Conservation (phyloP, 2,329 filamentous ascomycete genomes). For the Chlorencoelia australis region DNA sequence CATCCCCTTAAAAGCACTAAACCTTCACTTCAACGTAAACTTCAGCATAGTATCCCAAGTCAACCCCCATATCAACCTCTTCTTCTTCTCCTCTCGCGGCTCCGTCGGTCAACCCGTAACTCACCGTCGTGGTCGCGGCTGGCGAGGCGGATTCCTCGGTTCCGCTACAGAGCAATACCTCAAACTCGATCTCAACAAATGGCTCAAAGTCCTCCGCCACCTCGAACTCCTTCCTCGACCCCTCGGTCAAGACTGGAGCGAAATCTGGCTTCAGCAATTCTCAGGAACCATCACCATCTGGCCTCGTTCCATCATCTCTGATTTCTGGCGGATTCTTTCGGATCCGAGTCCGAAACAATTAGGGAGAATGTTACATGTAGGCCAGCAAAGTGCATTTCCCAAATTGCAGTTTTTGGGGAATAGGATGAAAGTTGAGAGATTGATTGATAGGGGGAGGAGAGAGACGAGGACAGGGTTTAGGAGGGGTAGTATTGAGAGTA, state of each 20-base stretch:
- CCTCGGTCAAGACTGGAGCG: slow-evolving; percentile 90
- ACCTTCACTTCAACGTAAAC: slow-evolving; percentile 96
- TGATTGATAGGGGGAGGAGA: slow-evolving; percentile 48
- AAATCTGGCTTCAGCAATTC: slow-evolving; percentile 93
- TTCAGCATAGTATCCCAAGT: slow-evolving; percentile 86
- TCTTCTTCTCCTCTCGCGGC: slow-evolving; percentile 94
- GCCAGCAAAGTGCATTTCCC: slow-evolving; percentile 81
- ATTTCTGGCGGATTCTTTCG: slow-evolving; percentile 78
- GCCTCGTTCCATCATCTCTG: slow-evolving; percentile 69
- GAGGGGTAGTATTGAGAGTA: slow-evolving; percentile 46
- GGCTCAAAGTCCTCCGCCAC: slow-evolving; percentile 89
- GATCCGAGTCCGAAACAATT: slow-evolving; percentile 70
- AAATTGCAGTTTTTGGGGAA: slow-evolving; percentile 89
- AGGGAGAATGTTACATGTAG: slow-evolving; percentile 81
- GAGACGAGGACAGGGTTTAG: slow-evolving; percentile 41
- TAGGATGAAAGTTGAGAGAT: slow-evolving; percentile 69
- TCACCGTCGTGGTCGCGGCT: slow-evolving; percentile 84
- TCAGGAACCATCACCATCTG: slow-evolving; percentile 93
- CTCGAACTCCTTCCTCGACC: slow-evolving; percentile 85
- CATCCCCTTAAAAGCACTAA: slow-evolving; percentile 87
- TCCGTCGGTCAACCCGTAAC: slow-evolving; percentile 89
- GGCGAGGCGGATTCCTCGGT: slow-evolving; percentile 91
- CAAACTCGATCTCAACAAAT: slow-evolving; percentile 94
- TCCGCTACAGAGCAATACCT: slow-evolving; percentile 89
- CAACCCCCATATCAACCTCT: slow-evolving; percentile 96